Evolutionary conservation across 805 yeast genomes (phyloP).

Genomic region (Spathaspora girioi): DNA sequence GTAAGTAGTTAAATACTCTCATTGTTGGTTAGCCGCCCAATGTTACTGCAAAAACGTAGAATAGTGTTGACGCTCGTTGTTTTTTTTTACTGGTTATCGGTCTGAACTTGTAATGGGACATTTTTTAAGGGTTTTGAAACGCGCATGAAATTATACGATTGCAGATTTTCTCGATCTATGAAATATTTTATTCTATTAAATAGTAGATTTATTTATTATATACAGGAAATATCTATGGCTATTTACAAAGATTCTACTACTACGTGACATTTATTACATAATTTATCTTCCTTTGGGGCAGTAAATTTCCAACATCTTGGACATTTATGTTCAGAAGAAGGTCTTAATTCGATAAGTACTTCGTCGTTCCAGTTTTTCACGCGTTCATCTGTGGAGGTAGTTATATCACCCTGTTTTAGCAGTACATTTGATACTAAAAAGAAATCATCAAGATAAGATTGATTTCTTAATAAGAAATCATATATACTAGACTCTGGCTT

Average conservation of each 20-base stretch:
- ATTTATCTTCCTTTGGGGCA: slow-evolving; percentile 43
- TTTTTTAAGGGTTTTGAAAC: too few species aligned
- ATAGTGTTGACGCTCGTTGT: neutral
- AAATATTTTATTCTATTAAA: too few species aligned
- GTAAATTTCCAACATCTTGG: slow-evolving; percentile 93
- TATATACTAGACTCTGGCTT: slow-evolving; percentile 1
- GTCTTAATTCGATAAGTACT: slow-evolving; percentile 27
- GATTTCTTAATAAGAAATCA: slow-evolving; percentile 18
- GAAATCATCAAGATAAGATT: slow-evolving; percentile 33
- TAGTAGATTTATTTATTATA: too few species aligned
- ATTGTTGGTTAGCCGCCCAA: too few species aligned
- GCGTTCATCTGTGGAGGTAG: neutral
- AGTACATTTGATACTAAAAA: slow-evolving; percentile 62
- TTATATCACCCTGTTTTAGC: slow-evolving; percentile 15
- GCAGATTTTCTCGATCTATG: too few species aligned
- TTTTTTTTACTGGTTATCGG: too few species aligned
- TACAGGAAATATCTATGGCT: neutral
- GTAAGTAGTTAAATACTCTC: neutral
- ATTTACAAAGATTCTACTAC: slow-evolving; percentile 19
- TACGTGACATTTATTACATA: slow-evolving; percentile 65
- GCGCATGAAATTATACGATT: too few species aligned
- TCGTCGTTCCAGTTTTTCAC: slow-evolving; percentile 13
- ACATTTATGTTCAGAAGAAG: slow-evolving; percentile 59
- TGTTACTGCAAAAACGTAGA: neutral
- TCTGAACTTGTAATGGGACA: too few species aligned